phyloP scores from a whole-genome alignment of 495 filamentous ascomycete genomes.

The Trichoderma asperelloides region DNA sequence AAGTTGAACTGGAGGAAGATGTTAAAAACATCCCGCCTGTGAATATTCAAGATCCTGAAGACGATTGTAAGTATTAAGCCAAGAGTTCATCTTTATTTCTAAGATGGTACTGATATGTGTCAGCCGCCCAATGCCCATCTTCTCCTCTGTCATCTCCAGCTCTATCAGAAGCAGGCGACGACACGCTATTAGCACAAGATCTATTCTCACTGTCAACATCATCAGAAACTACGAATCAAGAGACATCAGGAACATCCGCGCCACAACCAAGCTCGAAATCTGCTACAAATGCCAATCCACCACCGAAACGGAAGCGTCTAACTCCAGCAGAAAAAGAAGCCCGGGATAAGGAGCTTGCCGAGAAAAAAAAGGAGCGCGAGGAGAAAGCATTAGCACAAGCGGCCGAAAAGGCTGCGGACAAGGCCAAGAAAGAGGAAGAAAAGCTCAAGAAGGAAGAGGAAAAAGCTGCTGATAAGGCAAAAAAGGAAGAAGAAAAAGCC shows the following conservation, averaged over 20 bases:
- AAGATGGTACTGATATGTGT: background rate
- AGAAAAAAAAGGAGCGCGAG: constrained; percentile 31
- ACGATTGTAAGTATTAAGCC: background rate
- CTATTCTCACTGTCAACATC: background rate
- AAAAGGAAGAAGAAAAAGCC: constrained; percentile 21
- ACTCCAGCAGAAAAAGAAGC: constrained; percentile 30
- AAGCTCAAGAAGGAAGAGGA: constrained; percentile 32
- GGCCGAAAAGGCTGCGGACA: constrained; percentile 23
- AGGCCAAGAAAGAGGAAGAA: constrained; percentile 26
- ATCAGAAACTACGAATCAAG: background rate
- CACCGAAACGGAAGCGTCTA: constrained; percentile 37
- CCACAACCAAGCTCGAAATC: background rate
- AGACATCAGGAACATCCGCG: background rate
- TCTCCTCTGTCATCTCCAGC: background rate
- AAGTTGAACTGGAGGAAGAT: background rate
- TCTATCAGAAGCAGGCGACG: background rate
- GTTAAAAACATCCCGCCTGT: background rate
- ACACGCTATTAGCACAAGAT: background rate
- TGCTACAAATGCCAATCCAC: constrained; percentile 30
- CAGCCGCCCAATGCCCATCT: background rate
- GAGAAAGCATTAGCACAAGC: constrained; percentile 25
- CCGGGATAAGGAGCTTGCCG: constrained; percentile 27
- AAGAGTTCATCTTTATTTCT: background rate
- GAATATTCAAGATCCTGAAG: constrained; percentile 2
- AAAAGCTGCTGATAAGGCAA: constrained; percentile 32